Percentiles rank a stretch among this genome's conserved stretches.
Conservation (phyloP, 306 rosid species). For the apple (Malus domestica) region ASM211411v1 NC_041798.1:39923001-39923500, state of each 20-base stretch:
- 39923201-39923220: no score
- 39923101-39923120: background rate
- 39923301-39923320: background rate
- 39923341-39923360: background rate
- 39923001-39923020: background rate
- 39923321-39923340: background rate
- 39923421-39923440: no score
- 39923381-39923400: no score
- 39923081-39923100: background rate
- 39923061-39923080: background rate
- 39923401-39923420: no score
- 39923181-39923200: no score
- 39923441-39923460: no score
- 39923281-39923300: background rate
- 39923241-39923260: background rate
- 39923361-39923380: no score
- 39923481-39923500: no score
- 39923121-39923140: background rate
- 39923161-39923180: background rate
- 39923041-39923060: background rate
- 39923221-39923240: background rate
- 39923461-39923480: no score
- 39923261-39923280: background rate
- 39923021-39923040: background rate
- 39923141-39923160: no score